These are phyloP conservation scores for Plasmodium adleri DNA, from an alignment of 169 alveolate species.

Conservation along the genomic window DNA sequence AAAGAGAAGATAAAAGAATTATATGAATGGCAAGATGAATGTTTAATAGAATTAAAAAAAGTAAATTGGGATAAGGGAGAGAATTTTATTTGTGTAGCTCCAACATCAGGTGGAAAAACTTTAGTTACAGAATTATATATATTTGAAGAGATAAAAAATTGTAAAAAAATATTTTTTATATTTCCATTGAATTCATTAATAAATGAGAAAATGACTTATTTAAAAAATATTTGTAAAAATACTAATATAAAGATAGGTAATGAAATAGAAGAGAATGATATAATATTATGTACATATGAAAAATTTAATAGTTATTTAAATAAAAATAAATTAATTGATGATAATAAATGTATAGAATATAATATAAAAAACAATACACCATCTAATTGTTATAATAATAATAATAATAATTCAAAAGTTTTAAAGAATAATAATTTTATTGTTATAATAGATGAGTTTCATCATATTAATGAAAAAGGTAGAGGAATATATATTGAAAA, in stretches of 20 bases:
- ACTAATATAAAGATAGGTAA: slow-evolving; percentile 33
- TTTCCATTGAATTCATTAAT: slow-evolving; percentile 71
- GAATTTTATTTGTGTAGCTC: slow-evolving; percentile 56
- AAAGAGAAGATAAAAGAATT: slow-evolving; percentile 45
- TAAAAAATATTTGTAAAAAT: slow-evolving; percentile 50
- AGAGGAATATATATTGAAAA: slow-evolving; percentile 71
- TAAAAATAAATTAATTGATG: slow-evolving; percentile 12
- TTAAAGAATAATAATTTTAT: not conserved
- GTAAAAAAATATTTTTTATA: slow-evolving; percentile 20
- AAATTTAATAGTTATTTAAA: slow-evolving; percentile 40
- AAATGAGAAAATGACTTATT: slow-evolving; percentile 47
- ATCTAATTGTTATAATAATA: not conserved
- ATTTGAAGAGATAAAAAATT: slow-evolving; percentile 44
- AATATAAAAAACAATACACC: too few relatives aligned
- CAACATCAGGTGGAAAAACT: slow-evolving; percentile 71
- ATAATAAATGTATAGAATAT: not conserved
- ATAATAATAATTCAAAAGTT: not conserved
- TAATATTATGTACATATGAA: slow-evolving; percentile 65
- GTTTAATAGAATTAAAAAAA: slow-evolving; percentile 25
- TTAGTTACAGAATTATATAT: slow-evolving; percentile 57
- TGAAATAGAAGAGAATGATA: slow-evolving; percentile 20
- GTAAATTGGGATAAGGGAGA: slow-evolving; percentile 60
- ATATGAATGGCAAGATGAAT: slow-evolving; percentile 68
- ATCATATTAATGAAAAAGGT: slow-evolving; percentile 49
- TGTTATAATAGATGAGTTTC: slow-evolving; percentile 63